Conservation (phyloP, 768 basidiomycete species). For the Leccinum sublutescens region DNA sequence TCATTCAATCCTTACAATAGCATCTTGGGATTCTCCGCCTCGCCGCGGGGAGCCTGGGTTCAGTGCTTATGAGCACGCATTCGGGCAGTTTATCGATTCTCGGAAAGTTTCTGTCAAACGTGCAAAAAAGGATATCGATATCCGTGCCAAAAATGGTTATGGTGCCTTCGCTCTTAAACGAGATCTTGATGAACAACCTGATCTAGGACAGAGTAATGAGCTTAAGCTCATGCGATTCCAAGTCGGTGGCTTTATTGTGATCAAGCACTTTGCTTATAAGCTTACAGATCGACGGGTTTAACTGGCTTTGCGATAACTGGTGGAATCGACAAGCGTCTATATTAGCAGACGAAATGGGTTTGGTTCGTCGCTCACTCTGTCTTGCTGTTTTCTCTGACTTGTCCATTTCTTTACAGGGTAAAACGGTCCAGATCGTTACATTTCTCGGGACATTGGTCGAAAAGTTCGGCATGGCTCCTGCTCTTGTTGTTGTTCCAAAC, state of each 20-base stretch:
- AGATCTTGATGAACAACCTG: constrained; percentile 49
- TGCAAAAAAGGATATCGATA: constrained; percentile 37
- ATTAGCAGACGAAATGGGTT: constrained; percentile 97
- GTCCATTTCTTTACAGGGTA: constrained; percentile 49
- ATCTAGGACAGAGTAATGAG: constrained; percentile 62
- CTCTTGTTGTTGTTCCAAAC: constrained; percentile 92
- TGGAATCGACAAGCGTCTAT: constrained; percentile 83
- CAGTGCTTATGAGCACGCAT: constrained; percentile 63
- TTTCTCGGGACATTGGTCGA: constrained; percentile 69
- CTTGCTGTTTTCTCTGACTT: constrained; percentile 3
- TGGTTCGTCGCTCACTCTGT: constrained; percentile 45
- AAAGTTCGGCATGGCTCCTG: constrained; percentile 65
- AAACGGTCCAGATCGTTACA: constrained; percentile 89
- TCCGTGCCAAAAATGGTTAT: constrained; percentile 57
- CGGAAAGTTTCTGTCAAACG: constrained; percentile 58
- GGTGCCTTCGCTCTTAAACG: constrained; percentile 44
- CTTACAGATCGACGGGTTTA: constrained; percentile 69
- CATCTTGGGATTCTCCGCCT: constrained; percentile 93
- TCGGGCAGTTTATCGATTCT: constrained; percentile 63
- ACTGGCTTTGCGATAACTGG: constrained; percentile 88
- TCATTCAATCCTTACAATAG: constrained; percentile 37
- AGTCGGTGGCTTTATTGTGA: constrained; percentile 38
- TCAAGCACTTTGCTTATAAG: constrained; percentile 6
- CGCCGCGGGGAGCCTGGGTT: constrained; percentile 54
- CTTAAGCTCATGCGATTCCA: constrained; percentile 88